These are phyloP conservation scores for Cyclospora cayetanensis DNA, from an alignment of 169 alveolate species.

Conservation along the genomic window DNA sequence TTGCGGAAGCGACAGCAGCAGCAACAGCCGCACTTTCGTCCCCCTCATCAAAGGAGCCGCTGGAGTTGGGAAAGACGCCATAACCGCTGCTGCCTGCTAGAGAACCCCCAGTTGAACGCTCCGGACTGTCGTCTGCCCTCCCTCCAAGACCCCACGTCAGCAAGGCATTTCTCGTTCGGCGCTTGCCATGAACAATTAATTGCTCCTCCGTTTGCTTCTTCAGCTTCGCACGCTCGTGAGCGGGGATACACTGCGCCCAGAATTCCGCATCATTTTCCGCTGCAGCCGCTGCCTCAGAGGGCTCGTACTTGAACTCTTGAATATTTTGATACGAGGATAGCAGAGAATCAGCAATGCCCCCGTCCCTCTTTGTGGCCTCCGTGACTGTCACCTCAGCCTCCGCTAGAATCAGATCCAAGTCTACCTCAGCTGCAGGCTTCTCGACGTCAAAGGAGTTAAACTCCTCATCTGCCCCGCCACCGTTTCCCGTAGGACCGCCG, in stretches of 20 bases:
- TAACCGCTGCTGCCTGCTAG: neutral
- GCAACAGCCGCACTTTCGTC: neutral
- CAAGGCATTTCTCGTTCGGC: conserved; percentile 82
- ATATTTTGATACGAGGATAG: conserved; percentile 89
- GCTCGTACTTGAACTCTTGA: conserved; percentile 91
- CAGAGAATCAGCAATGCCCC: conserved; percentile 88
- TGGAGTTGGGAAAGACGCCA: neutral
- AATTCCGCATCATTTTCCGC: conserved; percentile 84
- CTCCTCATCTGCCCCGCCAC: conserved; percentile 81
- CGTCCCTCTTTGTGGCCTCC: neutral
- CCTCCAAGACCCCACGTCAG: neutral
- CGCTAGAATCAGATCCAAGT: conserved; percentile 71
- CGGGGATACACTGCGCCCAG: conserved; percentile 91
- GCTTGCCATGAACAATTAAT: conserved; percentile 87
- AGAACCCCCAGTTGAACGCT: neutral
- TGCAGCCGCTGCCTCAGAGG: conserved; percentile 78
- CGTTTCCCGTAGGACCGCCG: conserved; percentile 81
- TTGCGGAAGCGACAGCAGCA: neutral
- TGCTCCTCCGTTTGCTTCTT: conserved; percentile 85
- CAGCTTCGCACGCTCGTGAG: conserved; percentile 87
- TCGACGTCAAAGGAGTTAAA: conserved; percentile 65
- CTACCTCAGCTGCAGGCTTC: conserved; percentile 69
- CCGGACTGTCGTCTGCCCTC: neutral
- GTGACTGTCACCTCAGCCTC: conserved; percentile 46
- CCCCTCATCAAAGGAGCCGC: neutral